Conservation (phyloP, 129 eudicot species). For the Arctium minus region DNA sequence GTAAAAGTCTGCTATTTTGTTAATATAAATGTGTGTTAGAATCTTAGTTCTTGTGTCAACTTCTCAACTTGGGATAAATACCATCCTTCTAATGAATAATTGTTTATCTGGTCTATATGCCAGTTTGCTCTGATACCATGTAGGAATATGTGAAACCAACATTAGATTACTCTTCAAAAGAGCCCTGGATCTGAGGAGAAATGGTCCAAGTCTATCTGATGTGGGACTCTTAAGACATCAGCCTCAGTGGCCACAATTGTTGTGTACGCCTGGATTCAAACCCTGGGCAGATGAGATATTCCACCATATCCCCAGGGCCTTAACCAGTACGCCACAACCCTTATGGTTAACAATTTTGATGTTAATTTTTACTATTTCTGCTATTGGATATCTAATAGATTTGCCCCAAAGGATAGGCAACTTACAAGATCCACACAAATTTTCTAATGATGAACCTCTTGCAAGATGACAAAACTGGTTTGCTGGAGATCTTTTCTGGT, state of each 20-base stretch:
- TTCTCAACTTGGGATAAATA: background rate
- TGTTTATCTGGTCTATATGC: background rate
- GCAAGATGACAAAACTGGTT: conserved; percentile 27
- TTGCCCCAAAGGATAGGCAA: conserved; percentile 28
- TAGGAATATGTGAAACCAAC: background rate
- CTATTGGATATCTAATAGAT: background rate
- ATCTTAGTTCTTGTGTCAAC: background rate
- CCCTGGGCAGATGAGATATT: no score
- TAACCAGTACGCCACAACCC: no score
- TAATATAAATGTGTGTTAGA: background rate
- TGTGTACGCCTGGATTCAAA: no score
- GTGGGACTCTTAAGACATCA: no score
- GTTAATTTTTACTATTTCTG: background rate
- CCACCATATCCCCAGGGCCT: no score
- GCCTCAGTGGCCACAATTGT: no score
- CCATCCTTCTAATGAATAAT: no score
- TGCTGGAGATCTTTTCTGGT: conserved; percentile 2
- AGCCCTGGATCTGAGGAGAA: background rate
- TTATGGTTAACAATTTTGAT: background rate
- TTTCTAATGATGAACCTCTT: background rate
- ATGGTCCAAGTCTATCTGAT: background rate
- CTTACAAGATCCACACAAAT: conserved; percentile 31
- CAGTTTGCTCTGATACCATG: background rate
- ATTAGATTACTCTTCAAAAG: background rate
- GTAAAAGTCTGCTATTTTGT: background rate